phyloP scores from a whole-genome alignment of 345 rosid genomes.

The Clausena lansium region DNA sequence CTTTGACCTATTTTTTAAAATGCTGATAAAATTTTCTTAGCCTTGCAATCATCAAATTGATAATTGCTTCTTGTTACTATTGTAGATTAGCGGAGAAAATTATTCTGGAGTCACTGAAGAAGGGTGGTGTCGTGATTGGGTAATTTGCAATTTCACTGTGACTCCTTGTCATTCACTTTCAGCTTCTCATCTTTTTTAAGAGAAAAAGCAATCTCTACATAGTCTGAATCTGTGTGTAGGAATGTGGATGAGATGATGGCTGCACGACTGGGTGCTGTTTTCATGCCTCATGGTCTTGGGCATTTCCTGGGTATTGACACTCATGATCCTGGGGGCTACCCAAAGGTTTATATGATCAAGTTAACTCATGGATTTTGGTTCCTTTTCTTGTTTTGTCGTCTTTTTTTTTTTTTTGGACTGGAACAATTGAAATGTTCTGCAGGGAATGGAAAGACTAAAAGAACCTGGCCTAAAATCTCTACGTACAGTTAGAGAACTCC shows the following conservation, averaged over 20 bases:
- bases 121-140: constrained; percentile 68
- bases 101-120: constrained; percentile 67
- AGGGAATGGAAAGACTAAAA: constrained; percentile 69
- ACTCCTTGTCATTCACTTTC: constrained; percentile 5
- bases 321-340: constrained; percentile 91
- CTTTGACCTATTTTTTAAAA: not conserved
- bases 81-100: constrained; percentile 81
- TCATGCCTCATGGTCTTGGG: constrained; percentile 98
- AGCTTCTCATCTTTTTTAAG: constrained; percentile 1
- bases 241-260: constrained; percentile 78
- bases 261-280: constrained; percentile 75
- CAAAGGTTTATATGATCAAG: constrained; percentile 40
- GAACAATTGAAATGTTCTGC: constrained; percentile 15
- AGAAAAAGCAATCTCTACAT: not conserved
- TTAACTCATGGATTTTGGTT: constrained; percentile 1
- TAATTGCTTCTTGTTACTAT: constrained; percentile 1
- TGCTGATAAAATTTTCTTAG: not conserved
- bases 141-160: constrained; percentile 27
- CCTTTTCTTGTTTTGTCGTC: not conserved
- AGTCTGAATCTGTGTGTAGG: constrained; percentile 33
- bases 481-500: constrained; percentile 70
- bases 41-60: not conserved
- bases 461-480: constrained; percentile 79
- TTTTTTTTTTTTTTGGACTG: constrained; percentile 14
- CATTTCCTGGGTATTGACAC: constrained; percentile 93